Evolutionary conservation across 208 protist species (phyloP).

Genomic region (Trypanosoma lewisi): DNA sequence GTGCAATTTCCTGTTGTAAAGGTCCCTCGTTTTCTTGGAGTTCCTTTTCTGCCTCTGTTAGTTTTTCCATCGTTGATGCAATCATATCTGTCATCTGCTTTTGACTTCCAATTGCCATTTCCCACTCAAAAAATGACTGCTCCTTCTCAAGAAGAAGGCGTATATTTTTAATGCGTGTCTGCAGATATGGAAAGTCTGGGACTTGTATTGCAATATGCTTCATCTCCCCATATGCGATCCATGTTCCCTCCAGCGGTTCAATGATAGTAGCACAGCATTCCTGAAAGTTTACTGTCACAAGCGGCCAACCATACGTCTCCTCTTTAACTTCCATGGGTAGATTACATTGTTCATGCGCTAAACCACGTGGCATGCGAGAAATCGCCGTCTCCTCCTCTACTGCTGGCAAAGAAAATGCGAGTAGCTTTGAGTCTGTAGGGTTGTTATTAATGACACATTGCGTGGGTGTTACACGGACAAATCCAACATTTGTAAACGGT

Average conservation of each 20-base stretch:
- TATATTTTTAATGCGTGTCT: conserved; percentile 5
- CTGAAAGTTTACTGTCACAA: conserved; percentile 49
- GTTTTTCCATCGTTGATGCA: neutral
- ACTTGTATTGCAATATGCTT: conserved; percentile 32
- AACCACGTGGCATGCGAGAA: neutral
- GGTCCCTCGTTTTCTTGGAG: neutral
- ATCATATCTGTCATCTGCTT: conserved; percentile 8
- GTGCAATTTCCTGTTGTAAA: conserved; percentile 22
- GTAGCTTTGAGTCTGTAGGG: neutral
- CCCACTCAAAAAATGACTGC: conserved; percentile 1
- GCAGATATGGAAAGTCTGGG: conserved; percentile 13
- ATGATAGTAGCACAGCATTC: conserved; percentile 53
- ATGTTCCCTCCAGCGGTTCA: conserved; percentile 32
- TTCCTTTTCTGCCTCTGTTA: conserved; percentile 4
- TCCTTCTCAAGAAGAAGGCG: conserved; percentile 5
- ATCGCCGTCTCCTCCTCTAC: neutral
- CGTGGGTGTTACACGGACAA: conserved; percentile 39
- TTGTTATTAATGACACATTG: neutral
- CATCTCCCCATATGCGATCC: conserved; percentile 9
- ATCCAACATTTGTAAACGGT: conserved; percentile 55
- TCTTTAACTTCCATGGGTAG: neutral
- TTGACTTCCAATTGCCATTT: neutral
- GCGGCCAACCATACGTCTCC: conserved; percentile 41
- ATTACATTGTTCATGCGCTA: neutral
- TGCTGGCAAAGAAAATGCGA: neutral